Evolutionary conservation across 140 eudicot species (phyloP), one percentile per base, ranked within the genome.

Genomic region (Cichorium intybus): DNA sequence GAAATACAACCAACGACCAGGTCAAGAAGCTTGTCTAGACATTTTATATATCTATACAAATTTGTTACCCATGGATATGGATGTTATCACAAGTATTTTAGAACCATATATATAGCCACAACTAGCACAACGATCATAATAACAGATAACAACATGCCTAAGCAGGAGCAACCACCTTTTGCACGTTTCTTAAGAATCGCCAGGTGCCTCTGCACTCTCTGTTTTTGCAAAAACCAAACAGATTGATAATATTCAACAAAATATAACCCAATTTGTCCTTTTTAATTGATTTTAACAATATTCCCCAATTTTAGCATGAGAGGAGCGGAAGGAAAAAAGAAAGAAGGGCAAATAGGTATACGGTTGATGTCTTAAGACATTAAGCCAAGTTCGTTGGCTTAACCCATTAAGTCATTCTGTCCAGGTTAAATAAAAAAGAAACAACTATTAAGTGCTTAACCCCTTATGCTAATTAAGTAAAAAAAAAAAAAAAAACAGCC

Each of bases 131-230:
- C 76, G 16, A 91, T 82, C 62, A 81, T 91, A 1, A 82, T 23
- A 37, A 87, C 87, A 23, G 97, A 85, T 37, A 85, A 27, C 64
- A 83, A 62, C 56, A 87, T 67, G 82, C 91, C 71, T 75, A 87
- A 28, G 83, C 96, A 91, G 52, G 96, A 82, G 92, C 96, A 91
- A 39, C 96, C 90, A 60, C 92, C 89, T 75, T 79, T 91, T 60
- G 88, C 77, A 11, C 83, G 84, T 74, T 82, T 91, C 69, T 85
- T 87, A 80, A 87, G 71, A 50, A 91, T 66, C 46, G 88, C 91
- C 60, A 91, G 82, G 73, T 80, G 79, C 80, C 64, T 87, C 74
- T 78, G 85, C 60, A 91, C 84, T 52, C 91, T 81, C 97, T 91
- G 95, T 76, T 24, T 24, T 34, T 34, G 18, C 21, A 17, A 48